These are phyloP conservation scores for Phytophthora hibernalis DNA, from an alignment of 352 stramenopile species.

Conservation along the genomic window DNA sequence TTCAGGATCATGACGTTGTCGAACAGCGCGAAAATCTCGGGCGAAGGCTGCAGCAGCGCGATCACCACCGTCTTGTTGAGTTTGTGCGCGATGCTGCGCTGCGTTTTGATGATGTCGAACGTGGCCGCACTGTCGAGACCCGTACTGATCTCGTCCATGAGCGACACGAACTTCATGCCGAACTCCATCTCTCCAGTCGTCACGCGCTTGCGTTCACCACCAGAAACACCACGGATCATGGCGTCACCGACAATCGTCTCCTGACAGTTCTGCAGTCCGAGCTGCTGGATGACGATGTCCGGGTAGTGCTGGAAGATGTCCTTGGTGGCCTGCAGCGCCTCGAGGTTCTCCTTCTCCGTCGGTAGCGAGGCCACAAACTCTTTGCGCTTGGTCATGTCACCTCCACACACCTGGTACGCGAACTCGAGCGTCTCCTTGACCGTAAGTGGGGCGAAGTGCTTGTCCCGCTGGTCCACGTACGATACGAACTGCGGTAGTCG, in stretches of 20 bases:
- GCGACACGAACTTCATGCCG: constrained; percentile 71
- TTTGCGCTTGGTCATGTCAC: constrained; percentile 29
- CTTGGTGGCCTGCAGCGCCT: constrained; percentile 21
- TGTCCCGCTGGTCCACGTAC: constrained; percentile 58
- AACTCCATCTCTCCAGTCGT: constrained; percentile 92
- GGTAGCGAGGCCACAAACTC: constrained; percentile 30
- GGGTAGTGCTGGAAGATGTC: constrained; percentile 34
- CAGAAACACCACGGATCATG: constrained; percentile 73
- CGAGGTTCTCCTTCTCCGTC: constrained; percentile 41
- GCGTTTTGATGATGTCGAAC: constrained; percentile 63
- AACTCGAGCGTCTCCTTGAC: constrained; percentile 66
- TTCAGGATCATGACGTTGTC: constrained; percentile 62
- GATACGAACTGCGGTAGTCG: constrained; percentile 45
- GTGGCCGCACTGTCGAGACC: constrained; percentile 64
- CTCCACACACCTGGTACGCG: constrained; percentile 42
- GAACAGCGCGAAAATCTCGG: constrained; percentile 92
- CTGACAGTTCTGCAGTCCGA: constrained; percentile 51
- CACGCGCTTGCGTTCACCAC: constrained; percentile 91
- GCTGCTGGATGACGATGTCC: constrained; percentile 48
- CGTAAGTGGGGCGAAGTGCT: constrained; percentile 58
- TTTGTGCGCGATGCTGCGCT: constrained; percentile 54
- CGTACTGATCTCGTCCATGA: constrained; percentile 85
- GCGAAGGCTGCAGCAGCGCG: constrained; percentile 85
- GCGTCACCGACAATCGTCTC: constrained; percentile 67
- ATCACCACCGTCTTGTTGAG: constrained; percentile 61